These are phyloP conservation scores for Sugiyamaella pinicola DNA, from an alignment of 1,139 yeast species.

Conservation along the genomic window DNA sequence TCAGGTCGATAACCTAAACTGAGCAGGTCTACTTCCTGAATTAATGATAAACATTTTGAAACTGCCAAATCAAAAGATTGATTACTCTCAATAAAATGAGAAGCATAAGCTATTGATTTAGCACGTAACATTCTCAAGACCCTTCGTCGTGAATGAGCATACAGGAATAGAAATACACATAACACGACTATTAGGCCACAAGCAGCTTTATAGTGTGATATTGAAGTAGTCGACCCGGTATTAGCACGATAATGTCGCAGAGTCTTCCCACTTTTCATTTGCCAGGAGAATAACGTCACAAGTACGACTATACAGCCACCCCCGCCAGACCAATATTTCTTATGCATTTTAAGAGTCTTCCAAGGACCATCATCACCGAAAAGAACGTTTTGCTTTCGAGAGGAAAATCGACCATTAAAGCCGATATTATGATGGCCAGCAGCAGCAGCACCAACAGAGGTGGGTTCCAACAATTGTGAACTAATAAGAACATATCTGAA, in stretches of 20 bases:
- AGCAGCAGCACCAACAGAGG: not conserved
- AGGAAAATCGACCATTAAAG: not conserved
- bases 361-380: constrained; percentile 39
- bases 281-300: constrained; percentile 40
- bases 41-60: constrained; percentile 38
- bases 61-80: constrained; percentile 41
- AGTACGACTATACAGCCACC: constrained; percentile 44
- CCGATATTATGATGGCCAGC: not conserved
- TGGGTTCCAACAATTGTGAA: constrained; percentile 46
- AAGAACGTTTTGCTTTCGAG: constrained; percentile 30
- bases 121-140: constrained; percentile 41
- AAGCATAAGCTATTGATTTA: constrained; percentile 38
- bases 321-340: constrained; percentile 40
- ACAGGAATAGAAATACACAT: constrained; percentile 38
- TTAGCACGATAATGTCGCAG: not conserved
- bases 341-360: constrained; percentile 32
- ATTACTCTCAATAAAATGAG: constrained; percentile 37
- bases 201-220: constrained; percentile 1
- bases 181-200: constrained; percentile 33
- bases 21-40: constrained; percentile 46
- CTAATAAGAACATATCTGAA: constrained; percentile 49
- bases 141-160: constrained; percentile 42
- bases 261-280: constrained; percentile 24
- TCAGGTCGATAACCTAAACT: constrained; percentile 41
- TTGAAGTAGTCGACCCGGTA: not conserved